These are phyloP conservation scores for Colletotrichum aenigma DNA, from an alignment of 2,329 filamentous ascomycete species.

Conservation along the genomic window DNA sequence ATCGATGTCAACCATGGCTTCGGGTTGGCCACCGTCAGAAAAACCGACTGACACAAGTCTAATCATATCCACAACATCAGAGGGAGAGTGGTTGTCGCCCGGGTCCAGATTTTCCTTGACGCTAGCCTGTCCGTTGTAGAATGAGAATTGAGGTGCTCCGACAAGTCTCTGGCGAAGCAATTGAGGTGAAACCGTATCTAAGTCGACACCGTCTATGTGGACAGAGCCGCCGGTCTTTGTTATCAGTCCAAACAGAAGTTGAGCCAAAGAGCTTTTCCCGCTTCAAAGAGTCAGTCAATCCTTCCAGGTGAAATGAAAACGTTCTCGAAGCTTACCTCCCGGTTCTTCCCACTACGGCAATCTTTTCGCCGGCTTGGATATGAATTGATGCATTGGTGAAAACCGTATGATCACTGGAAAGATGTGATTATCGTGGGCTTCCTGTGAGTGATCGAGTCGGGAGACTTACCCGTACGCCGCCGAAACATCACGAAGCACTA, in stretches of 20 bases:
- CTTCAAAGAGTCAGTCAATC: neutral
- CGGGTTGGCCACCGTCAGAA: rapidly evolving
- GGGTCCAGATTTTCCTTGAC: neutral
- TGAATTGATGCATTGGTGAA: neutral
- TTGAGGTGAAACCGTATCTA: neutral
- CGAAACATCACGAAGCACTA: neutral
- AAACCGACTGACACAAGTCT: neutral
- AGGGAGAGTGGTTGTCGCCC: neutral
- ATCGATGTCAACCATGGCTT: neutral
- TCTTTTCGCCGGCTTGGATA: neutral
- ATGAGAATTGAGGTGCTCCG: neutral
- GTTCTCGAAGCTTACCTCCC: neutral
- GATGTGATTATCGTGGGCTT: neutral
- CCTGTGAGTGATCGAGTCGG: neutral
- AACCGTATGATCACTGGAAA: neutral
- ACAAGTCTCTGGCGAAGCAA: neutral
- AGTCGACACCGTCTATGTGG: neutral
- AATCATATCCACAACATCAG: neutral
- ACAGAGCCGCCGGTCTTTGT: neutral
- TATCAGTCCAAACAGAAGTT: neutral
- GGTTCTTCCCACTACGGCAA: neutral
- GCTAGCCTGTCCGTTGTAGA: neutral
- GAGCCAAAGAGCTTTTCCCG: neutral
- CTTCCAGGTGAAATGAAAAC: rapidly evolving
- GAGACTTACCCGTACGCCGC: neutral